Conservation (phyloP, 2,329 filamentous ascomycete genomes). For the Tolypocladium paradoxum region DNA sequence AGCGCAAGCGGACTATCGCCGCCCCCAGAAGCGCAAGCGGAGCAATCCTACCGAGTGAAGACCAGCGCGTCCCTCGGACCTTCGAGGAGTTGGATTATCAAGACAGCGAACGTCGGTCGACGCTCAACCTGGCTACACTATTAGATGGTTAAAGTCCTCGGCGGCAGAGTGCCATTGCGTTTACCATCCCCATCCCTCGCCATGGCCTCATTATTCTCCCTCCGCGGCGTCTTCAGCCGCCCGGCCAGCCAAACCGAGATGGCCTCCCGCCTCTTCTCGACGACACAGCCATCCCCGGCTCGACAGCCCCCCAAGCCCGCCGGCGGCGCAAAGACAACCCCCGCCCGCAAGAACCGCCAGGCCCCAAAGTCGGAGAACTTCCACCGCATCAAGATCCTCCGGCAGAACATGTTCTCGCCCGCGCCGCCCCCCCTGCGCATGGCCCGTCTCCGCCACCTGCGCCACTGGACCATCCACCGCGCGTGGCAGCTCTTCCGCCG, state of each 20-base stretch:
- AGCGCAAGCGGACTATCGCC: not conserved
- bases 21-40: not conserved
- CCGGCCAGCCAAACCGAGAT: conserved; percentile 5
- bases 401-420: conserved; percentile 36
- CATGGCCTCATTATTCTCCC: conserved; percentile 18
- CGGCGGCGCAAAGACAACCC: conserved; percentile 11
- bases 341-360: conserved; percentile 15
- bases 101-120: not conserved
- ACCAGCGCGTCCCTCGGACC: too few species aligned
- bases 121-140: not conserved
- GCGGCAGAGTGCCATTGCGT: not conserved
- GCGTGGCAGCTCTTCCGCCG: conserved; percentile 78
- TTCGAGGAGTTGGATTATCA: too few species aligned
- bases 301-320: conserved; percentile 16
- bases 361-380: conserved; percentile 25
- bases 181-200: not conserved
- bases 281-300: conserved; percentile 19
- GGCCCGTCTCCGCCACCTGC: conserved; percentile 74
- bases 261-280: conserved; percentile 18
- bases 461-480: conserved; percentile 98
- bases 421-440: conserved; percentile 67
- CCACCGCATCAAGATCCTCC: conserved; percentile 32
- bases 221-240: conserved; percentile 20
- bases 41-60: not conserved
- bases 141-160: not conserved